phyloP scores from a whole-genome alignment of 176 grass and related monocot genomes.

The Tillandsia leiboldiana region DNA sequence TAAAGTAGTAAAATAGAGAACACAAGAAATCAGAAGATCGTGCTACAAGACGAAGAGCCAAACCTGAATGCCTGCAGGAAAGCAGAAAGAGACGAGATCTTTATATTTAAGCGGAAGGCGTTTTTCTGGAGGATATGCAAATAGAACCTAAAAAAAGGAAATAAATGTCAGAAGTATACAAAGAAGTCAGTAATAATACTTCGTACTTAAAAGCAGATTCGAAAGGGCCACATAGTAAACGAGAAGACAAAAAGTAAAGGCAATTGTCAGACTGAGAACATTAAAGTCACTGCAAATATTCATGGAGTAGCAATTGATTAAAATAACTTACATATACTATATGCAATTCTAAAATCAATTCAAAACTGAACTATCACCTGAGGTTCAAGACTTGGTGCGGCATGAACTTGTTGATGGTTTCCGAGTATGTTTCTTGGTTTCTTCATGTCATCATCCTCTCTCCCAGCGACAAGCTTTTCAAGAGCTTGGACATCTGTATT shows the following conservation, averaged over 20 bases:
- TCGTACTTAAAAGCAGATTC: background rate
- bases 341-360: background rate
- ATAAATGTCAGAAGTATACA: background rate
- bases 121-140: conserved; percentile 86
- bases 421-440: conserved; percentile 66
- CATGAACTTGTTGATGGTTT: conserved; percentile 72
- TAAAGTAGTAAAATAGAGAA: conserved; percentile 2
- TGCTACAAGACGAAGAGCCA: conserved; percentile 6
- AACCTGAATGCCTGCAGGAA: conserved; percentile 95
- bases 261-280: background rate
- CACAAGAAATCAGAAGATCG: background rate
- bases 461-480: conserved; percentile 51
- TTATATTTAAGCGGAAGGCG: conserved; percentile 89
- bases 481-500: conserved; percentile 59
- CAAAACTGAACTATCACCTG: conserved; percentile 46
- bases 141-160: conserved; percentile 58
- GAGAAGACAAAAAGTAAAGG: background rate
- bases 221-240: background rate
- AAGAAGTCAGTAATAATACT: conserved; percentile 10
- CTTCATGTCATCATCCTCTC: conserved; percentile 56
- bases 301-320: too few species aligned
- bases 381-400: conserved; percentile 77
- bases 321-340: too few species aligned
- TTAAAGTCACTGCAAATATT: too few species aligned
- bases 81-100: conserved; percentile 92